Evolutionary conservation across 176 grass and related monocot species (phyloP), one percentile per base, ranked within the genome.

Genomic region (Thalia dealbata): DNA sequence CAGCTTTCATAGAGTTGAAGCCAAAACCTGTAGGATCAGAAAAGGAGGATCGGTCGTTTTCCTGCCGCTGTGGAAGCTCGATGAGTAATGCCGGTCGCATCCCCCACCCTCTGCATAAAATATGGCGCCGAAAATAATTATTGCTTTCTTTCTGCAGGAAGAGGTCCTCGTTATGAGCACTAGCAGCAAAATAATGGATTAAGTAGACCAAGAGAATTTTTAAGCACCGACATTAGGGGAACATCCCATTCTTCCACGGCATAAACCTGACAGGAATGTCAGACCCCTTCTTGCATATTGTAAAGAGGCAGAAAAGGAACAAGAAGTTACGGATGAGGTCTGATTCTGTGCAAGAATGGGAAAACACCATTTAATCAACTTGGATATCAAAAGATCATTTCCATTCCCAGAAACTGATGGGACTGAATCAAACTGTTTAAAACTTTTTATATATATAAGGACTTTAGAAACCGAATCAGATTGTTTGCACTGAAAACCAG

Each of bases 111-210:
- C 5, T 22, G 9, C 19, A 69, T 69, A 69, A 44, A 44, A 44
- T 69, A 45, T 69, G 15, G 38, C n/a, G 23, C 19, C 23, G 44
- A 19, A 19, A 69, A 45, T 69, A 44, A 69, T 21, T 24, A 44
- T 44, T 23, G n/a, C 32, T 22, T 23, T 22, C 14, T 15, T 58
- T 58, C 54, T 58, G 54, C 54, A n/a, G 22, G 63, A 19, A 35
- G n/a, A n/a, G 16, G 6, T 16, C 4, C 13, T 32, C 7, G 29
- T 66, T 66, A 66, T 32, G 16, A 66, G 63, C 63, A 66, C 18
- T 66, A 66, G 27, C 63, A 66, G 28, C 18, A 66, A 66, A 44
- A 18, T 68, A 43, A 69, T 69, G 35, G 42, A 69, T 69, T 44
- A 45, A 44, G 32, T 68, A n/a, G 46, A 35, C 10, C n/a, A 69